Base-by-base conservation (phyloP, 805 yeast genomes). In the Metschnikowia borealis region DNA sequence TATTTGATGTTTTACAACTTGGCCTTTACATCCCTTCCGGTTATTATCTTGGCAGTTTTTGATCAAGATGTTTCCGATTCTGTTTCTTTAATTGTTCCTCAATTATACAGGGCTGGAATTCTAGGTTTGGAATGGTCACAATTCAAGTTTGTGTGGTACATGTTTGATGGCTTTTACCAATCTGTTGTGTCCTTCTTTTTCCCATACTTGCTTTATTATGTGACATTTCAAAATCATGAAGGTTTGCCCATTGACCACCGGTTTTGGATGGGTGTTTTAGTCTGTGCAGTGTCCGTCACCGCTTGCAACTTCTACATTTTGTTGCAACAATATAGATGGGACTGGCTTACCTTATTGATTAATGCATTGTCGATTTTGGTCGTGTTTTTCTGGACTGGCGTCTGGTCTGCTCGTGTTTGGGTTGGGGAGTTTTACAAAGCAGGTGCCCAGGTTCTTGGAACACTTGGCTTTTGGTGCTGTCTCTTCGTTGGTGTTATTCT, bases 1-100 rank as follows among this genome's bases (percentile, higher is more conserved):
- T 85, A 79, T 61, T 70, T 87, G 73, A 86, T 82, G 85, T 86
- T 87, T 64, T 87, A 85, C 68, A 87, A 83, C 62, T 78, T 87
- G 78, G 92, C 91, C 2, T 87, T 84, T 62, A 87, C 96, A 0
- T 86, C 95, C 3, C 69, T 87, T 50, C 92, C 95, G 0, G 85
- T 87, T 48, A 87, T 87, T 46, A 81, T 87, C 58, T 67, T 87
- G 66, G 94, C 88, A 55, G 79, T 87, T 23, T 79, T 87, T 54
- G 96, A 87, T 67, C 94, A 87, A 65, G 95, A 87, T 69, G 91
- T 87, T 20, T 76, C 75, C 51, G 89, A 81, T 54, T 78, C 80
- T 38, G 83, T 87, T 33, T 83, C 90, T 6, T 60, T 87, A 51
- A 65, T 84, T 49, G 86, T 85, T 31, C 95, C 96, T 3, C 88